Evolutionary conservation across 2,329 filamentous ascomycete species (phyloP).

Genomic region (Neodidymelliopsis sp.): DNA sequence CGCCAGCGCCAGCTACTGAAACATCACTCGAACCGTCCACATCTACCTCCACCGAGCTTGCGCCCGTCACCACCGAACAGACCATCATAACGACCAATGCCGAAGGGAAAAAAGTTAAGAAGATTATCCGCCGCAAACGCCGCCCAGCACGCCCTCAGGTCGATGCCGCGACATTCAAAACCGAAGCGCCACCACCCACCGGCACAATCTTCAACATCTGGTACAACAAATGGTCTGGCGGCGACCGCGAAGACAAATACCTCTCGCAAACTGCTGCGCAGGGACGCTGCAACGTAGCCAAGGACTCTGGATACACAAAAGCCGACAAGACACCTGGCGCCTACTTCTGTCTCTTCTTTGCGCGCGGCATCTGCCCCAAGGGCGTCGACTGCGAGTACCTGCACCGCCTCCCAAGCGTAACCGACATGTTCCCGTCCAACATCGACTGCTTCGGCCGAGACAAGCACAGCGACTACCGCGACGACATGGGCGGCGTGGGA

Average conservation of each 20-base stretch:
- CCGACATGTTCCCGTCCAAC: constrained; percentile 92
- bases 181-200: constrained; percentile 87
- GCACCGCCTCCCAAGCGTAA: constrained; percentile 83
- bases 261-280: constrained; percentile 82
- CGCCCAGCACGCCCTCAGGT: constrained; percentile 90
- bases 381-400: constrained; percentile 95
- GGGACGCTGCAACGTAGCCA: constrained; percentile 84
- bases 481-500: constrained; percentile 97
- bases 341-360: constrained; percentile 94
- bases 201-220: constrained; percentile 98
- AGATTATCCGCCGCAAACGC: constrained; percentile 90
- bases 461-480: constrained; percentile 90
- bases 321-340: constrained; percentile 65
- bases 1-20: constrained; percentile 17
- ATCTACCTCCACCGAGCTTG: constrained; percentile 35
- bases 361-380: constrained; percentile 80
- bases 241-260: constrained; percentile 92
- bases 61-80: constrained; percentile 36
- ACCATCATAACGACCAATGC: constrained; percentile 48
- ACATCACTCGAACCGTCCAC: constrained; percentile 26
- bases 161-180: constrained; percentile 81
- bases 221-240: constrained; percentile 99
- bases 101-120: constrained; percentile 76
- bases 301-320: constrained; percentile 63
- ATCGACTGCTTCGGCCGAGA: constrained; percentile 95